Base-by-base conservation (phyloP, 2,329 filamentous ascomycete genomes). In the Coniochaeta hoffmannii region DNA sequence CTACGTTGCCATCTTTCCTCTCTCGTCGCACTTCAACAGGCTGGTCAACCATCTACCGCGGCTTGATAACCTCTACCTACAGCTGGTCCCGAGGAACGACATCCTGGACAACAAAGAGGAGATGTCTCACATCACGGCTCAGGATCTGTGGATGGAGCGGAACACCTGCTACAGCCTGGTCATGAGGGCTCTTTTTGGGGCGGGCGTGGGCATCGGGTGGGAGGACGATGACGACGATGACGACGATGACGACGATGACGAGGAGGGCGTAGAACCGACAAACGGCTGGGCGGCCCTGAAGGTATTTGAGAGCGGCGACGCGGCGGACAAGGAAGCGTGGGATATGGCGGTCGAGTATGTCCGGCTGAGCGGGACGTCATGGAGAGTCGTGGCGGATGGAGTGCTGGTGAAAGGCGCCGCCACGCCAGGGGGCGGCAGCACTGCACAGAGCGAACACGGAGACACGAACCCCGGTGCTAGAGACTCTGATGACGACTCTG, bases 1-100 rank as follows among this genome's bases (percentile, higher is more conserved):
- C 55, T 89, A 88, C 64, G 76, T 85, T 3, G 83, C 82, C 35
- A 79, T 88, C 8, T 90, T 89, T 61, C 87, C 87, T 0, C 81
- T 85, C 34, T 76, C 78, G 50, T 77, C 78, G 6, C 86, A 89
- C 64, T 75, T 88, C 52, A 69, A 77, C 36, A 71, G 69, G 46
- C 69, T 81, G 1, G 66, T 82, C 1, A 65, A 69, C 2, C 61
- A 73, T 56, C 74, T 85, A 58, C 77, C 76, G 1, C 74, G 68
- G 11, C 61, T 88, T 3, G 73, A 79, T 41, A 71, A 71, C 12
- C 68, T 87, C 1, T 84, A 75, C 55, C 68, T 86, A 12, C 83
- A 84, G 56, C 63, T 79, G 9, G 68, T 71, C 30, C 71, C 74
- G 1, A 68, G 63, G 17, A 68, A 69, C 56, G 57, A 61, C 34